Base-by-base conservation (phyloP, 1,284 basidiomycete genomes). In the Cutaneotrichosporon sp. region DNA sequence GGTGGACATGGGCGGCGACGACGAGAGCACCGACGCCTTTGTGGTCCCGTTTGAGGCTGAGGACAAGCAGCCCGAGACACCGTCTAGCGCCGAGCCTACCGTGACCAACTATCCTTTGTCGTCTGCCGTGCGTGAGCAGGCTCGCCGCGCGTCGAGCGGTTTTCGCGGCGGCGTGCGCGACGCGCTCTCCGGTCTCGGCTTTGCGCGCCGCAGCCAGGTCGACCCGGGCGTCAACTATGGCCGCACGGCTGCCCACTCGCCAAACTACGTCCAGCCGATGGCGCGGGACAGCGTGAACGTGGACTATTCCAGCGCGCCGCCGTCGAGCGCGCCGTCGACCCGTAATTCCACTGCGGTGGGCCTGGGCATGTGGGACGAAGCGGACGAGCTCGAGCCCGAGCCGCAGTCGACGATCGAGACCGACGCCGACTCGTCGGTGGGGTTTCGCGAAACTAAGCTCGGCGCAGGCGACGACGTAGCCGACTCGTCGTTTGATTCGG, bases 341-440 rank as follows among this genome's bases (percentile, higher is more conserved):
- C 43, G 18, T 33, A 22, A 33, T 10, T 45, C 43, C 7, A 33
- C 30, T 13, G 46, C 12, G 13, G 37, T 39, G 9, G 47, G 38
- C 13, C 20, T 49, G 14, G 47, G 21, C 13, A 41, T 49, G 38
- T 49, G 47, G 47, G 23, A 21, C 41, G 41, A 43, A 22, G n/a
- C 41, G 21, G 13, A 4, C 41, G 45, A 22, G 34, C 17, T 34
- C 14, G 17, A 12, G 17, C 18, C n/a, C 21, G 41, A 5, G 26
- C 26, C 26, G 10, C 36, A 12, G 33, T 23, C 35, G 26, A 36
- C 47, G 38, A 23, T 22, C 30, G 33, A 42, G 23, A 10, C 21
- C n/a, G 36, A 45, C 30, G 44, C n/a, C n/a, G 39, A 8, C 15
- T 13, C n/a, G 18, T 38, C 37, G n/a, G n/a, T n/a, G n/a, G 7